phyloP scores from a whole-genome alignment of 2,329 filamentous ascomycete genomes.

The Fusarium albosuccineum region DNA sequence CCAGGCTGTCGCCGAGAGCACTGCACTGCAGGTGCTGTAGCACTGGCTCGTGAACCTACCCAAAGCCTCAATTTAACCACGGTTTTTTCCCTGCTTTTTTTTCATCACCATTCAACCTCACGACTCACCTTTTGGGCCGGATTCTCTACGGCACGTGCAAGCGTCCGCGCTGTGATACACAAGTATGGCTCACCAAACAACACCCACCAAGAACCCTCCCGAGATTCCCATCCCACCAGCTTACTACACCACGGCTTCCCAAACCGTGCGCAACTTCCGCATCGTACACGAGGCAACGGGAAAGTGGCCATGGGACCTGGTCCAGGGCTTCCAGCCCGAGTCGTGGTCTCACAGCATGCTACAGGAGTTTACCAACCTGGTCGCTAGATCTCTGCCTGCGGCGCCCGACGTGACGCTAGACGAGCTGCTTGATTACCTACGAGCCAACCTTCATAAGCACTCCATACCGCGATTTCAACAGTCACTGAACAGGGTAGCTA shows the following conservation, averaged over 20 bases:
- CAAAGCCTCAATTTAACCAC: too few relatives aligned
- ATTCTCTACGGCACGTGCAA: accelerated
- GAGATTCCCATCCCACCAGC: not conserved
- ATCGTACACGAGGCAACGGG: not conserved
- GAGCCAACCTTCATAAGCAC: not conserved
- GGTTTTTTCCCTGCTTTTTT: too few relatives aligned
- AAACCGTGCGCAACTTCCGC: accelerated
- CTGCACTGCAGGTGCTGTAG: too few relatives aligned
- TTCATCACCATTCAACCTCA: too few relatives aligned
- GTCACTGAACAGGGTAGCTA: not conserved
- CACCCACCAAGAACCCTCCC: not conserved
- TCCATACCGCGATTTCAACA: accelerated
- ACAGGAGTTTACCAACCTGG: not conserved
- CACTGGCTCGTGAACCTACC: too few relatives aligned
- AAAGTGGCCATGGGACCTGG: constrained; percentile 22
- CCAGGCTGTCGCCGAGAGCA: too few relatives aligned
- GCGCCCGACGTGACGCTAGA: not conserved
- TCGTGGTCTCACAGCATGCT: not conserved
- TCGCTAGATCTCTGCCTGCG: not conserved
- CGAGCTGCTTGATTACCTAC: not conserved
- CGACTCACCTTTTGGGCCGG: too few relatives aligned
- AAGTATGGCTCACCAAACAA: too few relatives aligned
- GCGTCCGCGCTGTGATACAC: too few relatives aligned
- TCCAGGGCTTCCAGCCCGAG: not conserved
- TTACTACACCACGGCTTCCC: not conserved